Percentiles rank a stretch among this genome's conserved stretches.
phyloP scores from a whole-genome alignment of 2,329 filamentous ascomycete species.

The Talaromyces islandicus region DNA sequence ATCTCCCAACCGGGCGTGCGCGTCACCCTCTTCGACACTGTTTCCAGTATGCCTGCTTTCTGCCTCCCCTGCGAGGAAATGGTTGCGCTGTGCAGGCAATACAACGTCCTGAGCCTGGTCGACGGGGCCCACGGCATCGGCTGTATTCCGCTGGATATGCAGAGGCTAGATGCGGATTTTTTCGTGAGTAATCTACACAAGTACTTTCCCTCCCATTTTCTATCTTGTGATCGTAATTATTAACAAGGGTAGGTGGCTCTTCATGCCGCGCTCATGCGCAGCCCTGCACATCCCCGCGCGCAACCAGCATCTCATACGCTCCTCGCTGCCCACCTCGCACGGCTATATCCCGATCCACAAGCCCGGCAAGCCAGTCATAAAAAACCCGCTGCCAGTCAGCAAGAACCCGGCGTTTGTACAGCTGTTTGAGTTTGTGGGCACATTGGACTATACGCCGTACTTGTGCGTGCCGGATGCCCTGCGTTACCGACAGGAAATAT shows the following conservation, averaged over 20 bases:
- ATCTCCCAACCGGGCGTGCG: conserved; percentile 45
- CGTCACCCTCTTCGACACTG: conserved; percentile 72
- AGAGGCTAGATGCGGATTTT: conserved; percentile 68
- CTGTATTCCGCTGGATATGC: conserved; percentile 66
- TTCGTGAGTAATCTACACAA: conserved; percentile 85
- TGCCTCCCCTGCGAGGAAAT: conserved; percentile 71
- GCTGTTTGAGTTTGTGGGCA: conserved; percentile 73
- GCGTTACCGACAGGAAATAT: conserved; percentile 59
- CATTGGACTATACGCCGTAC: conserved; percentile 65
- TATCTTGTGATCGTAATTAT: no score
- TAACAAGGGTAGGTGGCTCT: no score
- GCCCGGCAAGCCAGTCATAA: background rate
- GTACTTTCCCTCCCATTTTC: conserved; percentile 23
- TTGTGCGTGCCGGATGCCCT: conserved; percentile 69
- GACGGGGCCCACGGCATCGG: conserved; percentile 85
- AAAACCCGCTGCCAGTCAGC: conserved; percentile 33
- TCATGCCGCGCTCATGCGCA: conserved; percentile 72
- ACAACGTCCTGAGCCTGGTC: conserved; percentile 65
- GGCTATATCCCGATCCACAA: conserved; percentile 51
- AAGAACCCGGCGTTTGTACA: conserved; percentile 56
- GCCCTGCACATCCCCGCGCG: conserved; percentile 70
- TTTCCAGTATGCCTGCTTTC: conserved; percentile 73
- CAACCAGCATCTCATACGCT: conserved; percentile 69
- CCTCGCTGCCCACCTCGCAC: conserved; percentile 73
- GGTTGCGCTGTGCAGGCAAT: conserved; percentile 56